Base-by-base conservation (phyloP, 208 protist genomes). In the Trypanosomatidae sp. region DNA sequence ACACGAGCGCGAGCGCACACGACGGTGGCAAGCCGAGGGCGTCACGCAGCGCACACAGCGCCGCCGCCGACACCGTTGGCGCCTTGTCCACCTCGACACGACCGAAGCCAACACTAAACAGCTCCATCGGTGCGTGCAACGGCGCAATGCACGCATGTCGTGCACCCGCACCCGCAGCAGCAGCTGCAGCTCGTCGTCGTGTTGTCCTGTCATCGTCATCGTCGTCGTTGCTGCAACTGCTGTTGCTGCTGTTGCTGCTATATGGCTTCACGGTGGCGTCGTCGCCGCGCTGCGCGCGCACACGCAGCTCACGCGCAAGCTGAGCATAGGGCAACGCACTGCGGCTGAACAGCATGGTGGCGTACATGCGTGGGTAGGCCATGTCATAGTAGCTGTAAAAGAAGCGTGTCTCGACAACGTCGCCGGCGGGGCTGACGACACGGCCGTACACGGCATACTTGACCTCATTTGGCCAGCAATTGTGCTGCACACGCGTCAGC, bases 61-160 rank as follows among this genome's bases (percentile, higher is more conserved):
- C 61, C 15, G 61, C 48, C n/a, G 56, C 32, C 2, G 53, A 68
- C 11, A 89, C 57, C 2, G 61, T 61, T 1, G 80, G 80, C 11
- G 56, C 21, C 13, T 64, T 67, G 39, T 89, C 71, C 26, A 89
- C 66, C 55, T 89, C 80, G 7, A 89, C 80, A 3, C 80, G 71
- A 0, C 80, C 80, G 46, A 56, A 85, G 13, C 80, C 72, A 20
- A 60, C 71, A 27, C 54, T 67, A 49, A 89, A 89, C 16, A 86
- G 52, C 0, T 63, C 54, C n/a, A n/a, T n/a, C n/a, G n/a, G n/a
- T n/a, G n/a, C n/a, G n/a, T n/a, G n/a, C n/a, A n/a, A n/a, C n/a
- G n/a, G n/a, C n/a, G n/a, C n/a, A n/a, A n/a, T n/a, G n/a, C n/a
- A n/a, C n/a, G n/a, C n/a, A n/a, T n/a, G n/a, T n/a, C n/a, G n/a